Evolutionary conservation across 2,329 filamentous ascomycete species (phyloP).

Genomic region (Aspergillus novoparasiticus): DNA sequence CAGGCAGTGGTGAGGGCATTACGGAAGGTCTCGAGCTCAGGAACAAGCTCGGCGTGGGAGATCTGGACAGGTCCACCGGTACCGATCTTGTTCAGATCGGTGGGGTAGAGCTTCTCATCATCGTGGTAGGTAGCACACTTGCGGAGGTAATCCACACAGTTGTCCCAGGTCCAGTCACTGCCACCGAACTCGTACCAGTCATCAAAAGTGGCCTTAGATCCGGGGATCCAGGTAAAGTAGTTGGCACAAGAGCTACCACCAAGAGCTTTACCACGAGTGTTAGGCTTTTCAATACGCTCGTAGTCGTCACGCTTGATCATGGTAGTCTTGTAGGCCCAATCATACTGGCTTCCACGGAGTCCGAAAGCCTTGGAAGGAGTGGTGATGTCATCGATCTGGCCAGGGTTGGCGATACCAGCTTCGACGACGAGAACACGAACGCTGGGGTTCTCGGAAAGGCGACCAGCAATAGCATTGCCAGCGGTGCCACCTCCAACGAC

Average conservation of each 20-base stretch:
- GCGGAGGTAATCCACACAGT: conserved; percentile 53
- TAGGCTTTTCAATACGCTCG: conserved; percentile 64
- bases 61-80: conserved; percentile 56
- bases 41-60: conserved; percentile 57
- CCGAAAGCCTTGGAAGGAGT: conserved; percentile 61
- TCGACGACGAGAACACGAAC: conserved; percentile 44
- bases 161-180: conserved; percentile 60
- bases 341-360: conserved; percentile 59
- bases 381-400: conserved; percentile 55
- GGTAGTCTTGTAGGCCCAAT: conserved; percentile 65
- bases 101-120: conserved; percentile 50
- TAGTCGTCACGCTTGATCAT: conserved; percentile 60
- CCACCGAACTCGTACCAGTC: conserved; percentile 51
- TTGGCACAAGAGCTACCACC: conserved; percentile 63
- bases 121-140: conserved; percentile 63
- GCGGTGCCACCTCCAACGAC: conserved; percentile 41
- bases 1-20: conserved; percentile 53
- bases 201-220: conserved; percentile 60
- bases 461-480: conserved; percentile 49
- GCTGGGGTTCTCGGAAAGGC: conserved; percentile 54
- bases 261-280: conserved; percentile 62
- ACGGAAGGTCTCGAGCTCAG: conserved; percentile 55
- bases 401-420: conserved; percentile 47
- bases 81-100: conserved; percentile 56
- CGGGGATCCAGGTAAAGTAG: conserved; percentile 67